Base-by-base conservation (phyloP, 768 basidiomycete genomes). In the Lactifluus rugatus region DNA sequence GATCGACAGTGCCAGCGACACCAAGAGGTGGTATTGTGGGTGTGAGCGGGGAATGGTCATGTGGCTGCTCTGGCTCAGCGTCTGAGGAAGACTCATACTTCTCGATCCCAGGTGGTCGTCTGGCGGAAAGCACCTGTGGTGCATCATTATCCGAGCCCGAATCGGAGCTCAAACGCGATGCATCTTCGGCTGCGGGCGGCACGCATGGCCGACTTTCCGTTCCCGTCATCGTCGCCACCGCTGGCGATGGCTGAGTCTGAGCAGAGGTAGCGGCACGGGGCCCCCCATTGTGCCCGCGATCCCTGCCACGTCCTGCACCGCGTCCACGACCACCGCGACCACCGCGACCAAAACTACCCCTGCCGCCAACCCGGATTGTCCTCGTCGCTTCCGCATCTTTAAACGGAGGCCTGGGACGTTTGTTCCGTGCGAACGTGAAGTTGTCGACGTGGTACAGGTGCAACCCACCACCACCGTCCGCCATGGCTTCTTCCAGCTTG, bases 401-500 rank as follows among this genome's bases (percentile, higher is more conserved):
- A 23, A 28, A 41, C 10, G 46, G 25, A 25, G 21, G 31, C n/a
- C 52, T 44, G 14, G 68, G 70, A 48, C 76, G 77, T 65, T 83
- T 84, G 57, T 66, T 69, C 45, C 74, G 69, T 16, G 67, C 70
- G 39, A 74, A 64, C 17, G 74, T 68, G 14, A 74, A 67, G 34
- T 81, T 78, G 48, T 76, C 74, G 0, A 77, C 11, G 34, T 34
- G 71, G 31, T 76, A 72, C 31, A 90, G 70, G 70, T 13, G 10
- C 34, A 34, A 10, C 34, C 8, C 34, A 34, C 34, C 34, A 11
- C 93, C 87, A 1, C 93, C 93, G 53, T 87, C 79, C n/a, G 82
- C 83, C 34, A 81, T 73, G 9, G 92, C 93, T 62, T 92, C 90
- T 60, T 85, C 80, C 23, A 83, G 68, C 66, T 87, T 91, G 62